Evolutionary conservation across 176 grass and related monocot genomes (phyloP), one percentile per base, ranked within the genome.

Genomic region (Oryza glaberrima): DNA sequence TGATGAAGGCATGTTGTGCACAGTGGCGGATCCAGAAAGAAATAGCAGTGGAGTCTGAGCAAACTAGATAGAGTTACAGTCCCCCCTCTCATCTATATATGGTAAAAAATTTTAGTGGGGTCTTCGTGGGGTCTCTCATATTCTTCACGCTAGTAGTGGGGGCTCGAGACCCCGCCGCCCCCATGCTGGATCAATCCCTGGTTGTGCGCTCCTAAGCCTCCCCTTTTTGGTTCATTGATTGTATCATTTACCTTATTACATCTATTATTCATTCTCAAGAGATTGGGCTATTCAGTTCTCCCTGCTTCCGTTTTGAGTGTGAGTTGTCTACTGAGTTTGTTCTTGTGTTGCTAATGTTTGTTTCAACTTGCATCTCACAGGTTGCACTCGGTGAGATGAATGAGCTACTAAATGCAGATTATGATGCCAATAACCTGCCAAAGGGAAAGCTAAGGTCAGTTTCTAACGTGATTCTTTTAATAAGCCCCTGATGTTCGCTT

Each of bases 361-460:
- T 6, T 35, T 77, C 44, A 19, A 48, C 23, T 85, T 69, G 45
- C 47, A 74, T 69, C 73, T 87, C 32, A 3, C 79, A 98, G 96
- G 96, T 98, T 86, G 96, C 93, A 70, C 87, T 98, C 72, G 96
- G 96, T 7, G 87, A 98, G 36, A 94, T 95, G 93, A 91, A 90
- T 85, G 89, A 94, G 84, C 83, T 98, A 70, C 28, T 88, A 70
- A 12, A 45, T 85, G 82, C 91, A 69, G 83, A 98, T 81, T 98
- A 90, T 17, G 49, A 98, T 83, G 96, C 93, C 82, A 76, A 95
- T 88, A 83, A 86, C 13, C 86, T 98, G 77, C 93, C 96, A 12
- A 83, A 88, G 19, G 93, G 93, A 82, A 98, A 98, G 85, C 80
- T 94, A 75, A 98, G 96, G 93, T 98, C 47, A 58, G 65, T 90